Evolutionary conservation across 768 basidiomycete genomes (phyloP).

Genomic region (Pulveroboletus sp.): DNA sequence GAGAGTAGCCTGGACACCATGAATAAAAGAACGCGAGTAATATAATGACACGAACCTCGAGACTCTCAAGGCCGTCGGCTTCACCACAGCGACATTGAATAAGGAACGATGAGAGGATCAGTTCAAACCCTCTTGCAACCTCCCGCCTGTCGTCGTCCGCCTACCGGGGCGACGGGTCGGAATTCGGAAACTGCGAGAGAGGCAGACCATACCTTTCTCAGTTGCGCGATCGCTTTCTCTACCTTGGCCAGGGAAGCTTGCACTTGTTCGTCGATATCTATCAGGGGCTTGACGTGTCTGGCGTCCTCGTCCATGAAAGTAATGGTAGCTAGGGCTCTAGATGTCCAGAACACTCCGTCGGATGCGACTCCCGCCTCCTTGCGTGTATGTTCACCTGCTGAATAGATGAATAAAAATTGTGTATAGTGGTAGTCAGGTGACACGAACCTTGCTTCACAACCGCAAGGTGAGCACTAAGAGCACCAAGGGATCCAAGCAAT

Average conservation of each 20-base stretch:
- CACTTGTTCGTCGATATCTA: conserved; percentile 55
- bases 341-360: conserved; percentile 78
- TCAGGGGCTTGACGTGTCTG: conserved; percentile 59
- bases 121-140: conserved; percentile 57
- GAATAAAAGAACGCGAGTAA: not conserved
- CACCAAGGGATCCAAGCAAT: conserved; percentile 69
- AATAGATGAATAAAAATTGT: not conserved
- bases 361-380: conserved; percentile 61
- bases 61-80: conserved; percentile 52
- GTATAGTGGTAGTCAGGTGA: not conserved
- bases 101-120: conserved; percentile 66
- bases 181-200: not conserved
- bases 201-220: conserved; percentile 40
- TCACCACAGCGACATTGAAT: conserved; percentile 70
- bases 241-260: conserved; percentile 43
- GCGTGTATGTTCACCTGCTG: conserved; percentile 41
- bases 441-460: conserved; percentile 50
- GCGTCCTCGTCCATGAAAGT: conserved; percentile 55
- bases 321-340: conserved; percentile 57
- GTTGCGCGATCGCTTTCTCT: conserved; percentile 36
- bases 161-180: conserved; percentile 7
- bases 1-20: conserved; percentile 48
- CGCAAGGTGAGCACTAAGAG: conserved; percentile 58
- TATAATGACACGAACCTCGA: conserved; percentile 50
- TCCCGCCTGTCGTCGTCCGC: conserved; percentile 14